Percentiles rank a stretch among this genome's conserved stretches.
Evolutionary conservation across 805 yeast genomes (phyloP).

Genomic region (Candida ovalis): DNA sequence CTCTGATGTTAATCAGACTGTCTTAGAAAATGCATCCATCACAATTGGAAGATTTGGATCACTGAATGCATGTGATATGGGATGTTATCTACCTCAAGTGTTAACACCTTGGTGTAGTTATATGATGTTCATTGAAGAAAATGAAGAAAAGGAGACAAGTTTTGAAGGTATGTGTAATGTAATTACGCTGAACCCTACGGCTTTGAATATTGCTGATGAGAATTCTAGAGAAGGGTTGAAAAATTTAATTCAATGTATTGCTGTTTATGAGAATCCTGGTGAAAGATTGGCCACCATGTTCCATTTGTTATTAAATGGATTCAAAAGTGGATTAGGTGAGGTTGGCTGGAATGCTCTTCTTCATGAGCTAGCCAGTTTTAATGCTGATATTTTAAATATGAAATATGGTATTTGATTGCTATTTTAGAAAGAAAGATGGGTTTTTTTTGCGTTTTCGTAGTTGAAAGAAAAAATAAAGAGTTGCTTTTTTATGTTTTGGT

Average conservation of each 20-base stretch:
- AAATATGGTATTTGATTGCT: constrained; percentile 25
- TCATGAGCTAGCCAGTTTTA: constrained; percentile 22
- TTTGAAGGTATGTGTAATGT: constrained; percentile 79
- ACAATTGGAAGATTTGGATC: constrained; percentile 85
- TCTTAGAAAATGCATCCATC: constrained; percentile 83
- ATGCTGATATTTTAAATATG: constrained; percentile 21
- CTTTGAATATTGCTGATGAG: constrained; percentile 43
- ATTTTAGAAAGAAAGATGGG: neutral
- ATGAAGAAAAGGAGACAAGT: constrained; percentile 85
- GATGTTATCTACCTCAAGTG: constrained; percentile 55
- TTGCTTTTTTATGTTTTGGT: neutral
- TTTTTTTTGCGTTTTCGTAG: neutral
- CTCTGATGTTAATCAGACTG: constrained; percentile 53
- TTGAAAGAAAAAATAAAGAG: neutral
- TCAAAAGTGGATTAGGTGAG: constrained; percentile 44
- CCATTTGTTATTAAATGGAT: constrained; percentile 41
- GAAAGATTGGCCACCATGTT: constrained; percentile 42
- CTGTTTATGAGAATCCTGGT: constrained; percentile 48
- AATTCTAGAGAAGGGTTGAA: constrained; percentile 46
- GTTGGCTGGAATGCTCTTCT: constrained; percentile 26
- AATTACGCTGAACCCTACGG: constrained; percentile 63
- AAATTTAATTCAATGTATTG: constrained; percentile 56
- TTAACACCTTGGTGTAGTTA: constrained; percentile 67
- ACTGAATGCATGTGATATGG: constrained; percentile 52
- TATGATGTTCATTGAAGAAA: constrained; percentile 65